Percentiles rank a stretch among this genome's conserved stretches.
Conservation (phyloP, 2,329 filamentous ascomycete species). For the Penicillium sp. region DNA sequence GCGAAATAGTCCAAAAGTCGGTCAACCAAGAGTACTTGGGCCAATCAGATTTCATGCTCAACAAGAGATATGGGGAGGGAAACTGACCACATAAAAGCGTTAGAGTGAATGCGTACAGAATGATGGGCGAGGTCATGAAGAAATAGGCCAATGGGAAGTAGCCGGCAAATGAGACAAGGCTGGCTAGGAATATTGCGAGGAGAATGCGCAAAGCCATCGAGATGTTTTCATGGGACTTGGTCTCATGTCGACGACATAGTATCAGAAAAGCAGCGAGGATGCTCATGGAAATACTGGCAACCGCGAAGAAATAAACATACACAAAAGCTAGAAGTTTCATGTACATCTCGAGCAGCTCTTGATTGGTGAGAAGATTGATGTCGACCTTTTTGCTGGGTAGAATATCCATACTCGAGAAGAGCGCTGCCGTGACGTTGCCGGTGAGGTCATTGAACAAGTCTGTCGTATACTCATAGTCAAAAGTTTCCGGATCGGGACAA, state of each 20-base stretch:
- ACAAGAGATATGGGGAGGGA: background rate
- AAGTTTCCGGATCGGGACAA: slow-evolving; percentile 27
- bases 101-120: slow-evolving; percentile 39
- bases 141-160: slow-evolving; percentile 39
- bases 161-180: slow-evolving; percentile 33
- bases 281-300: slow-evolving; percentile 39
- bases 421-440: slow-evolving; percentile 43
- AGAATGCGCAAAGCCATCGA: slow-evolving; percentile 32
- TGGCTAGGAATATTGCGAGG: slow-evolving; percentile 32
- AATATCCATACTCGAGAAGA: slow-evolving; percentile 46
- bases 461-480: slow-evolving; percentile 28
- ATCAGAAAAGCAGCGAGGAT: slow-evolving; percentile 39
- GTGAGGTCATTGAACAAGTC: slow-evolving; percentile 37
- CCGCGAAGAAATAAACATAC: slow-evolving; percentile 44
- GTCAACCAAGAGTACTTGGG: slow-evolving; percentile 36
- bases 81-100: slow-evolving; percentile 35
- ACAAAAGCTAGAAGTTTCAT: slow-evolving; percentile 43
- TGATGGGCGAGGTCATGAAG: slow-evolving; percentile 45
- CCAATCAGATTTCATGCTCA: slow-evolving; percentile 18
- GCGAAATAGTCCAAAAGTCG: slow-evolving; percentile 37
- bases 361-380: slow-evolving; percentile 30
- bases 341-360: slow-evolving; percentile 39
- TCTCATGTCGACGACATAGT: slow-evolving; percentile 32
- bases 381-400: slow-evolving; percentile 33
- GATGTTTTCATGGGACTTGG: slow-evolving; percentile 25